Base-by-base conservation (phyloP, 805 yeast species). In the Teunomyces tritomae region DNA sequence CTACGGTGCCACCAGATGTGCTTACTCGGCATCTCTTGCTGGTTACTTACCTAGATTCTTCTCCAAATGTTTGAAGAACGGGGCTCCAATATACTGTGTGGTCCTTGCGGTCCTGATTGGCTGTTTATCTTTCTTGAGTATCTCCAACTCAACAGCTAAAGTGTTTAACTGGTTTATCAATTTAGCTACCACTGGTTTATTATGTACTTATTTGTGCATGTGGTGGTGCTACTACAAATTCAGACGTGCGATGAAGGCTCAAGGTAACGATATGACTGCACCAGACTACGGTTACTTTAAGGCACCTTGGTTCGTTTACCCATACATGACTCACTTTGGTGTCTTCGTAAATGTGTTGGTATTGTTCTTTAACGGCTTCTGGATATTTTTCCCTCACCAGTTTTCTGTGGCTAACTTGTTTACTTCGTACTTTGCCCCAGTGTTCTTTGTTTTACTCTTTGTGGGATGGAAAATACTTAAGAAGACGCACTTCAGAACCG, bases 21-120 rank as follows among this genome's bases (percentile, higher is more conserved):
- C 65, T 4, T 68, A 66, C 56, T 79, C 94, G 1, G 86, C 91
- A 0, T 84, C 88, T 55, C 83, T 90, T 30, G 90, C 96, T 2
- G 96, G 96, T 45, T 88, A 88, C 63, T 85, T 92, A 1, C 96
- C 96, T 8, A 69, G 69, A 33, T 54, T 86, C 39, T 86, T 89
- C 54, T 68, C 79, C 9, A 71, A 67, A 51, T 85, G 92, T 57
- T 77, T 82, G 53, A 75, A 72, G 41, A 73, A 76, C 37, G 96
- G 96, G 49, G 85, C 85, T 9, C 95, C 95, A 7, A 73, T 85
- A 28, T 71, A 73, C 50, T 74, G 87, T 4, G 83, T 84, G 14
- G 47, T 64, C 5, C 70, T 76, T 8, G 72, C 83, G 7, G 61
- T 78, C 33, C 57, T 68, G n/a, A 43, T 66, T 10, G 50, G 61